These are phyloP conservation scores for Eimeria nieschulzi DNA, from an alignment of 169 alveolate species.

Conservation along the genomic window DNA sequence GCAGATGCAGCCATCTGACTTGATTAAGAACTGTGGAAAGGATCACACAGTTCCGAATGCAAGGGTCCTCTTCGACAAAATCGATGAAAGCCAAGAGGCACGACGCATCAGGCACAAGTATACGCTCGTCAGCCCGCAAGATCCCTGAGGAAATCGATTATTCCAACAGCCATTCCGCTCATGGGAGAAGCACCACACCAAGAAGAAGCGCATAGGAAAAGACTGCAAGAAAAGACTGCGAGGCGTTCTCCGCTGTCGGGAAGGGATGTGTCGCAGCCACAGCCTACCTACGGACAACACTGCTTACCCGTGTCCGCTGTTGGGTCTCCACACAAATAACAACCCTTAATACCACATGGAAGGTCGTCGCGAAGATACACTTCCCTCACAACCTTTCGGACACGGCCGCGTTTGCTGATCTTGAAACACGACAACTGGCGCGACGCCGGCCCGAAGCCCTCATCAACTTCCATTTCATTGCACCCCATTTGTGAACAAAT, in stretches of 20 bases:
- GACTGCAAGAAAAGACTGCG: neutral
- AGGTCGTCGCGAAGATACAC: slow-evolving; percentile 86
- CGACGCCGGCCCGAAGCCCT: too few relatives aligned
- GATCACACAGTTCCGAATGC: slow-evolving; percentile 32
- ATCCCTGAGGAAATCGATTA: neutral
- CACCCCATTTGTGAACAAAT: too few relatives aligned
- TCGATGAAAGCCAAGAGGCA: slow-evolving; percentile 18
- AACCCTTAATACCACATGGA: slow-evolving; percentile 78
- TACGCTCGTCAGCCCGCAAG: slow-evolving; percentile 4
- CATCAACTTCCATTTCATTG: too few relatives aligned
- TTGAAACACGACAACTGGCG: slow-evolving; percentile 48
- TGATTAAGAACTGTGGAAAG: slow-evolving; percentile 49
- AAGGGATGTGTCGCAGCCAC: neutral
- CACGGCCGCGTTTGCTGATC: slow-evolving; percentile 81
- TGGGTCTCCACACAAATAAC: slow-evolving; percentile 74
- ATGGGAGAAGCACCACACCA: neutral
- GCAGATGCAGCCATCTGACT: neutral
- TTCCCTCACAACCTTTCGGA: slow-evolving; percentile 84
- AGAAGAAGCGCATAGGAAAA: neutral
- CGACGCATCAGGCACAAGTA: slow-evolving; percentile 19
- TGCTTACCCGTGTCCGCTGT: neutral
- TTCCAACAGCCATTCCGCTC: neutral
- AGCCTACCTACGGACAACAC: neutral
- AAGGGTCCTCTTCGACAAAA: slow-evolving; percentile 43
- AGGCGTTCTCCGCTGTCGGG: neutral